These are phyloP conservation scores for Cryptococcus sp. DNA, from an alignment of 1,284 basidiomycete genomes.

Conservation along the genomic window DNA sequence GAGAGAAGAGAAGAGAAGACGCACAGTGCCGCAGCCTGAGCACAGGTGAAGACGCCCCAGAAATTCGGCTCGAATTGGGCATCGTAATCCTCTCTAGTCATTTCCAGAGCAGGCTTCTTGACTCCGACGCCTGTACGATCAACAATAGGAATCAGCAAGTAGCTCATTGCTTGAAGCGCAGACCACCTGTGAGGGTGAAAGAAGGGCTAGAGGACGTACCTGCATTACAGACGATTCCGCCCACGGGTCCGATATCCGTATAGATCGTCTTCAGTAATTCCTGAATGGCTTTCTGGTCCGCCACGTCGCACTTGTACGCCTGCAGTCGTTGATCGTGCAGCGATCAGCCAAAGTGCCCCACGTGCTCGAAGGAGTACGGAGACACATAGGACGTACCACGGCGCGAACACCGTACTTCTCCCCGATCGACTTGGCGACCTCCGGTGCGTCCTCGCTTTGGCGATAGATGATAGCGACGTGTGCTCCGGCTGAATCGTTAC, in stretches of 20 bases:
- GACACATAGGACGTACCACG: constrained; percentile 15
- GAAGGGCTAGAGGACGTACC: constrained; percentile 25
- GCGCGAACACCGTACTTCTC: constrained; percentile 36
- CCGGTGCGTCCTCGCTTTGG: constrained; percentile 29
- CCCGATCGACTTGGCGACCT: constrained; percentile 35
- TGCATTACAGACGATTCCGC: constrained; percentile 40
- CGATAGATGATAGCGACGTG: constrained; percentile 42
- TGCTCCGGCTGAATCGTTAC: constrained; percentile 28
- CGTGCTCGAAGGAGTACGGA: no score
- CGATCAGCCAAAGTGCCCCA: no score
- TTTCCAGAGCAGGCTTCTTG: constrained; percentile 35
- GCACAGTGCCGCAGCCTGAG: constrained; percentile 35
- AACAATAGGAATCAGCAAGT: background rate
- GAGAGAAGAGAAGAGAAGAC: background rate
- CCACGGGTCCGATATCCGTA: constrained; percentile 38
- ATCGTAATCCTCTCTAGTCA: constrained; percentile 38
- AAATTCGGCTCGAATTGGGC: constrained; percentile 32
- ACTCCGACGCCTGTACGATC: constrained; percentile 23
- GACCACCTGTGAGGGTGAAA: background rate
- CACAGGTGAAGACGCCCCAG: constrained; percentile 39
- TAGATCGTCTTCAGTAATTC: constrained; percentile 32
- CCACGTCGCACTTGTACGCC: constrained; percentile 39
- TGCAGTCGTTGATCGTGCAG: background rate
- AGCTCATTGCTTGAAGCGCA: background rate
- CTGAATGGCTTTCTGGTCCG: constrained; percentile 29